Base-by-base conservation (phyloP, 2,329 filamentous ascomycete genomes). In the Aureobasidium sp. region DNA sequence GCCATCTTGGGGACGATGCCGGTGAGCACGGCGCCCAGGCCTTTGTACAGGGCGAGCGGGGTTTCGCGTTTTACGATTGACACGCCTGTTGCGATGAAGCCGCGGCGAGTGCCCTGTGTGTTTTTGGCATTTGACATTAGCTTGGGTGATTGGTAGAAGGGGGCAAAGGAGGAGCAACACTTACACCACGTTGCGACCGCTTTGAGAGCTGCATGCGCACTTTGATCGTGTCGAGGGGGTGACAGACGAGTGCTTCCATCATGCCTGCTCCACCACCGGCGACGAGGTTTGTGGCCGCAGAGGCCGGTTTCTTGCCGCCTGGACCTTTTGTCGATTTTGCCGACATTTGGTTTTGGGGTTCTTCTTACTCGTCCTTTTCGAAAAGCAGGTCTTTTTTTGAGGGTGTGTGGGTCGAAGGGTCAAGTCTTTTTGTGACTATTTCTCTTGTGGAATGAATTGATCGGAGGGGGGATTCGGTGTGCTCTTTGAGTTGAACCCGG, bases 1-100 rank as follows among this genome's bases (percentile, higher is more conserved):
- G 93, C 93, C 93, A 98, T 98, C 74, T 98, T 98, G 53, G 93
- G 93, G 19, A 98, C 83, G 69, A 98, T 98, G 61, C 93, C 93
- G 21, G 90, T 96, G 55, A 97, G 71, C 37, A 98, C 93, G 53
- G 93, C 93, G 57, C 93, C 93, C n/a, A 98, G 81, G 61, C 93
- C 93, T 76, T 98, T 98, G 80, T 98, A 98, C 55, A 98, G 76
- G 59, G 87, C 93, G 30, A 98, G 76, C 1, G 90, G 88, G 12
- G 93, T 96, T 75, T 98, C 93, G 64, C 86, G 85, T 67, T 81
- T 81, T 52, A 95, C 83, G 63, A 98, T 97, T 62, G 94, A 87
- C 58, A 78, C 72, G 57, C 93, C 93, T 1, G 93, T 98, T 53
- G 77, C 77, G 60, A 96, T 69, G 74, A 98, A 98, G 58, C 93